Conservation (phyloP, 78 protist species). For the Dictyostelium purpureum region DNA sequence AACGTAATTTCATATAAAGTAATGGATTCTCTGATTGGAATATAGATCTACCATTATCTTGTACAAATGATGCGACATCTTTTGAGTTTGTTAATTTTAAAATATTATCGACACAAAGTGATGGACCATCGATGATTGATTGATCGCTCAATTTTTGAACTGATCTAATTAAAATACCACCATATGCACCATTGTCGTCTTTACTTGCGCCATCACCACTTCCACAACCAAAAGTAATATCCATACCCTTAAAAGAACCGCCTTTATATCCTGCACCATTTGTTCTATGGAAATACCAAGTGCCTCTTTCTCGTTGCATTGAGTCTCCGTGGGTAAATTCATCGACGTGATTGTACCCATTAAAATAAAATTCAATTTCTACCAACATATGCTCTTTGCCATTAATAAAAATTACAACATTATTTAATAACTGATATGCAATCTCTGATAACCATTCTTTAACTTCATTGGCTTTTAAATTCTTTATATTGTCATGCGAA, state of each 20-base stretch:
- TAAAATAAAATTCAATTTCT: conserved; percentile 51
- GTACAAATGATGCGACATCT: conserved; percentile 8
- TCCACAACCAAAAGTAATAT: conserved; percentile 54
- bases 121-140: conserved; percentile 48
- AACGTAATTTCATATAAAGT: neutral
- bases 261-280: conserved; percentile 22
- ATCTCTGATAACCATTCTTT: conserved; percentile 2
- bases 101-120: conserved; percentile 17
- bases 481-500: neutral
- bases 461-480: neutral
- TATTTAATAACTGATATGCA: conserved; percentile 7
- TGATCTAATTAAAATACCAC: conserved; percentile 58
- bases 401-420: neutral
- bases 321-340: conserved; percentile 36
- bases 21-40: neutral
- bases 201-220: neutral
- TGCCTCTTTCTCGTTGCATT: neutral
- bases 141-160: neutral
- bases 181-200: neutral
- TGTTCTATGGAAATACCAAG: conserved; percentile 68
- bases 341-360: conserved; percentile 35
- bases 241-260: conserved; percentile 57
- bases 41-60: neutral
- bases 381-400: neutral
- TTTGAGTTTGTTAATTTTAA: neutral